Conservation (phyloP, 2,329 filamentous ascomycete species). For the Mariannaea sp. region DNA sequence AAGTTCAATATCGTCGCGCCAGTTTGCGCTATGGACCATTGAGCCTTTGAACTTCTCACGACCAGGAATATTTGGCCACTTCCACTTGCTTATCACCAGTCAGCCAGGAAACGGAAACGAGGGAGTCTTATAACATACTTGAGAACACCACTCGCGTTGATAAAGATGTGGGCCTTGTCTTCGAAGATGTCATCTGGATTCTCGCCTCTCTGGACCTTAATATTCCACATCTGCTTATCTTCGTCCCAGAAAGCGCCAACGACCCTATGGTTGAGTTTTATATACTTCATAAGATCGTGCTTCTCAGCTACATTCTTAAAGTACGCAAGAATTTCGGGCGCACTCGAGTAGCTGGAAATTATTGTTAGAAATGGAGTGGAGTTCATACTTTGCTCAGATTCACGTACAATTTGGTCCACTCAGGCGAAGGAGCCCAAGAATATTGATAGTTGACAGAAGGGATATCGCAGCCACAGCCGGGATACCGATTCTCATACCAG, state of each 20-base stretch:
- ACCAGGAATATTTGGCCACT: slow-evolving; percentile 22
- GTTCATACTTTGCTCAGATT: not conserved
- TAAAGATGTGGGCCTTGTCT: slow-evolving; percentile 19
- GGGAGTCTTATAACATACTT: slow-evolving; percentile 7
- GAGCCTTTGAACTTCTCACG: slow-evolving; percentile 42
- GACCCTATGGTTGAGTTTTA: slow-evolving; percentile 28
- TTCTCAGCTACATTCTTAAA: slow-evolving; percentile 34
- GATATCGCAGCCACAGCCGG: slow-evolving; percentile 33
- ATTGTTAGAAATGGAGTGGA: not conserved
- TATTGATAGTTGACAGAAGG: slow-evolving; percentile 33
- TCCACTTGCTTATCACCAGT: slow-evolving; percentile 28
- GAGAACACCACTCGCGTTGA: slow-evolving; percentile 23
- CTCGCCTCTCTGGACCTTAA: slow-evolving; percentile 14
- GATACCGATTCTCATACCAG: slow-evolving; percentile 33
- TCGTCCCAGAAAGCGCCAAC: slow-evolving; percentile 27
- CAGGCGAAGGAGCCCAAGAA: slow-evolving; percentile 20
- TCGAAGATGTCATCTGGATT: slow-evolving; percentile 13
- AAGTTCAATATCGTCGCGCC: slow-evolving; percentile 40
- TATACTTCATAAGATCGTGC: slow-evolving; percentile 29
- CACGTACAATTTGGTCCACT: slow-evolving; percentile 20
- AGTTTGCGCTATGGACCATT: slow-evolving; percentile 48
- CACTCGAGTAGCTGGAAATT: slow-evolving; percentile 17
- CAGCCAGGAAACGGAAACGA: not conserved
- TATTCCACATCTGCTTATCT: slow-evolving; percentile 17
- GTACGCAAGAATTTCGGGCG: slow-evolving; percentile 33